phyloP scores from a whole-genome alignment of 176 grass and related monocot species.

The Bromus sterilis region DNA sequence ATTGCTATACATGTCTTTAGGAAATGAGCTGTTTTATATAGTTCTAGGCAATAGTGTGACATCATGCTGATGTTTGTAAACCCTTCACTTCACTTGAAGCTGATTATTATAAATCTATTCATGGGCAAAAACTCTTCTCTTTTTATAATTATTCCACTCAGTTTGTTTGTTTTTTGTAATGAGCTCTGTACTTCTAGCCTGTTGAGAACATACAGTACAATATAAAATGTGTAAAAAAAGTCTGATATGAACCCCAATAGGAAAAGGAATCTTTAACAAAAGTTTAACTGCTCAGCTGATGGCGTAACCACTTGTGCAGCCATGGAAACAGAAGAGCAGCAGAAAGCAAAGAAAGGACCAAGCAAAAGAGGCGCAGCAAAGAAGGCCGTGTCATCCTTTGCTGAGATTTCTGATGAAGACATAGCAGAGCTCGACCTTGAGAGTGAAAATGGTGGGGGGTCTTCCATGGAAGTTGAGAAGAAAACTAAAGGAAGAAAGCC shows the following conservation, averaged over 20 bases:
- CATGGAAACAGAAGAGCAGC: conserved; percentile 26
- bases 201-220: neutral
- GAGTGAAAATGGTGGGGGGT: conserved; percentile 22
- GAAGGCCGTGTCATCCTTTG: conserved; percentile 14
- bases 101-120: neutral
- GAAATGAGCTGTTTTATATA: no score
- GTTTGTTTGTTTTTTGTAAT: neutral
- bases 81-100: neutral
- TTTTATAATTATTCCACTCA: neutral
- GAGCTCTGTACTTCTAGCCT: neutral
- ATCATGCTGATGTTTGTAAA: neutral
- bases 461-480: conserved; percentile 19
- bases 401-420: conserved; percentile 29
- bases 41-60: neutral
- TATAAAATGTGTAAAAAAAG: neutral
- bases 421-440: neutral
- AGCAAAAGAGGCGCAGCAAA: conserved; percentile 42
- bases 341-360: neutral
- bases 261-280: neutral
- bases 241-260: neutral
- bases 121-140: neutral
- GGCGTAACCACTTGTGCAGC: conserved; percentile 23
- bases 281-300: conserved; percentile 11
- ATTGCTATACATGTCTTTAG: no score
- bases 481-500: conserved; percentile 53